These are phyloP conservation scores for Coemansia aciculifera DNA, from an alignment of 192 early-diverging fungal genomes.

Conservation along the genomic window DNA sequence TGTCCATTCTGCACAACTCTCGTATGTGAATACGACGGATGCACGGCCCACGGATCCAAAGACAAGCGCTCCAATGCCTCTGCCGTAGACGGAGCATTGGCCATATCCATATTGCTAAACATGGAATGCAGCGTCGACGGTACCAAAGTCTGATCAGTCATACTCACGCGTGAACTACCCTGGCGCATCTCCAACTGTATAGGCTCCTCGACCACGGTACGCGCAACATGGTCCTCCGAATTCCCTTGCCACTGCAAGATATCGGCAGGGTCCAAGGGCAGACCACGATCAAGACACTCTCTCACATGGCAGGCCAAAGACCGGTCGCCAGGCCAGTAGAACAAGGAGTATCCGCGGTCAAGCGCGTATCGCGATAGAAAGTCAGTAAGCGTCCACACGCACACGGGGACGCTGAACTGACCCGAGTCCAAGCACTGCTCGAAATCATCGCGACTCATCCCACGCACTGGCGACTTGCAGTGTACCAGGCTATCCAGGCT, in stretches of 20 bases:
- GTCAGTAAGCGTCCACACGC: conserved; percentile 52
- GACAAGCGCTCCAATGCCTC: conserved; percentile 46
- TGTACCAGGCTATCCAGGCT: conserved; percentile 66
- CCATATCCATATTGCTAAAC: conserved; percentile 17
- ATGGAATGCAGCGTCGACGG: conserved; percentile 26
- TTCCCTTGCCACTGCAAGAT: conserved; percentile 34
- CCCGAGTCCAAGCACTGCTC: conserved; percentile 37
- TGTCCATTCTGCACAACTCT: neutral
- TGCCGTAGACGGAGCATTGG: conserved; percentile 18
- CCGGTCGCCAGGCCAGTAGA: conserved; percentile 60
- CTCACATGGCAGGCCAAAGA: conserved; percentile 64
- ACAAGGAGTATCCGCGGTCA: conserved; percentile 34
- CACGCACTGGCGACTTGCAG: conserved; percentile 60
- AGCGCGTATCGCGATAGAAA: conserved; percentile 43
- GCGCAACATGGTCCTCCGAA: conserved; percentile 23
- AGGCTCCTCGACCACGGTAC: conserved; percentile 27
- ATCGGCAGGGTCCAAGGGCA: conserved; percentile 12
- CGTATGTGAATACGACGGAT: neutral
- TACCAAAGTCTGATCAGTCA: conserved; percentile 45
- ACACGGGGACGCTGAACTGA: conserved; percentile 50
- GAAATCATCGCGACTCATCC: conserved; percentile 54
- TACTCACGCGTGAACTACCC: conserved; percentile 12
- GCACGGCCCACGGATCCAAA: conserved; percentile 13
- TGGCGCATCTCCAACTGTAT: conserved; percentile 3
- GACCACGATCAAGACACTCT: conserved; percentile 79